phyloP scores from a whole-genome alignment of 2,329 filamentous ascomycete genomes.

The Neofusicoccum parvum region DNA sequence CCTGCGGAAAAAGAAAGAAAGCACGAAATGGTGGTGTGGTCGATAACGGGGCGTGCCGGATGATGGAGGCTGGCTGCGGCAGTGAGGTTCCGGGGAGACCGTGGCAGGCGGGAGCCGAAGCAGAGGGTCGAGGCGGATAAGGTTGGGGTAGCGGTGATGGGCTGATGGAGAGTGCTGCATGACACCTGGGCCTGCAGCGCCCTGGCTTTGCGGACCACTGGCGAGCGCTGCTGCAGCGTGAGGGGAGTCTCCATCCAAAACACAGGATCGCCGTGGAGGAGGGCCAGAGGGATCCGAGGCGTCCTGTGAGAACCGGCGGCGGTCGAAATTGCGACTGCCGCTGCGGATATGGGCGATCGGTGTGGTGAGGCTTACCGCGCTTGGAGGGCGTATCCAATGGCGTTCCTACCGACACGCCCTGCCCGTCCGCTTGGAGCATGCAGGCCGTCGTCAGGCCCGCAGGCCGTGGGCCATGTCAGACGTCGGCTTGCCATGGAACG shows the following conservation, averaged over 20 bases:
- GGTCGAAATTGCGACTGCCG: neutral
- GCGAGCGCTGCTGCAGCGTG: neutral
- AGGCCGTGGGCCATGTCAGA: conserved; percentile 8
- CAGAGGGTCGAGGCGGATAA: neutral
- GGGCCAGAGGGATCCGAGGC: neutral
- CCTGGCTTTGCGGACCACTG: neutral
- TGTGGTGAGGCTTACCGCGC: conserved; percentile 14
- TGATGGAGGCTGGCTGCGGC: neutral
- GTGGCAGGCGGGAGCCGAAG: neutral
- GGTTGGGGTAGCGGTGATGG: neutral
- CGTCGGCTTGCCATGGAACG: neutral
- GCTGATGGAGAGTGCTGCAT: conserved; percentile 13
- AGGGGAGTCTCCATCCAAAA: neutral
- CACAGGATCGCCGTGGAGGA: conserved; percentile 6
- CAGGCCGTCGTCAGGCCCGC: conserved; percentile 10
- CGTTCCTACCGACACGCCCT: conserved; percentile 1
- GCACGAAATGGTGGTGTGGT: neutral
- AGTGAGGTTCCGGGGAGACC: neutral
- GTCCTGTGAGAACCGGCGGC: conserved; percentile 3
- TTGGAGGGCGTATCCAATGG: conserved; percentile 9
- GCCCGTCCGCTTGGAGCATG: neutral
- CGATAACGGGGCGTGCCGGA: neutral
- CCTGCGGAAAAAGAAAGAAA: neutral
- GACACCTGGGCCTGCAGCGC: conserved; percentile 12
- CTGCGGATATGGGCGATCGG: neutral